These are phyloP conservation scores for Nakazawaea anatomiae DNA, from an alignment of 805 yeast species.

Conservation along the genomic window DNA sequence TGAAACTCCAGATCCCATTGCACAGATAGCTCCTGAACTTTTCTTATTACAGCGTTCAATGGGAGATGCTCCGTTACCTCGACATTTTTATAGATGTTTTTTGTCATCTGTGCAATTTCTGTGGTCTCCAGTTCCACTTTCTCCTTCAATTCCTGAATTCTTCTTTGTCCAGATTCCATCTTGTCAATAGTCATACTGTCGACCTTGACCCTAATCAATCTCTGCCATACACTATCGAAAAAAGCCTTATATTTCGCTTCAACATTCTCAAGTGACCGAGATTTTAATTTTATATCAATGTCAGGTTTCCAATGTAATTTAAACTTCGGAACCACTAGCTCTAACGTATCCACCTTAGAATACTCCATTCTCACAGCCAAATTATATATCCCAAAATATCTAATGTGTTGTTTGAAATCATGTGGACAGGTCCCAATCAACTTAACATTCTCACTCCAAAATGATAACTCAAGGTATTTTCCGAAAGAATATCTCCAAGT, in stretches of 20 bases:
- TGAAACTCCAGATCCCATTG: constrained; percentile 83
- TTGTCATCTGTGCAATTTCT: constrained; percentile 37
- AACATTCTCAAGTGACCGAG: constrained; percentile 53
- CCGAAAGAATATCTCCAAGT: constrained; percentile 93
- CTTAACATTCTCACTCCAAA: constrained; percentile 63
- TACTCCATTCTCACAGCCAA: constrained; percentile 76
- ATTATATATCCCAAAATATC: constrained; percentile 79
- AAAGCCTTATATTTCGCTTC: constrained; percentile 48
- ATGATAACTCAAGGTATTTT: constrained; percentile 79
- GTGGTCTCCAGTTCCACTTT: constrained; percentile 47
- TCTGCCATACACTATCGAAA: constrained; percentile 64
- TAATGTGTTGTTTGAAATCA: constrained; percentile 74
- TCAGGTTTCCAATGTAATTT: constrained; percentile 68
- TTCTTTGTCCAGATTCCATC: constrained; percentile 59
- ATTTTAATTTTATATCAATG: constrained; percentile 60
- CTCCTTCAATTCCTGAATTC: constrained; percentile 51
- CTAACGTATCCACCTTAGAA: constrained; percentile 68
- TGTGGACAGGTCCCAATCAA: constrained; percentile 67
- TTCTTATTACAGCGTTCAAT: constrained; percentile 63
- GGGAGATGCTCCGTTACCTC: constrained; percentile 61
- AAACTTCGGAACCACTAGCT: constrained; percentile 71
- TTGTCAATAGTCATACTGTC: constrained; percentile 69
- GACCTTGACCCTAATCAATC: constrained; percentile 73
- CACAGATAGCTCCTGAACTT: constrained; percentile 75
- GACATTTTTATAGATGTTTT: constrained; percentile 47